These are phyloP conservation scores for Solanum hybrid DNA, from an alignment of 305 asterid species.

Conservation along the genomic window DNA sequence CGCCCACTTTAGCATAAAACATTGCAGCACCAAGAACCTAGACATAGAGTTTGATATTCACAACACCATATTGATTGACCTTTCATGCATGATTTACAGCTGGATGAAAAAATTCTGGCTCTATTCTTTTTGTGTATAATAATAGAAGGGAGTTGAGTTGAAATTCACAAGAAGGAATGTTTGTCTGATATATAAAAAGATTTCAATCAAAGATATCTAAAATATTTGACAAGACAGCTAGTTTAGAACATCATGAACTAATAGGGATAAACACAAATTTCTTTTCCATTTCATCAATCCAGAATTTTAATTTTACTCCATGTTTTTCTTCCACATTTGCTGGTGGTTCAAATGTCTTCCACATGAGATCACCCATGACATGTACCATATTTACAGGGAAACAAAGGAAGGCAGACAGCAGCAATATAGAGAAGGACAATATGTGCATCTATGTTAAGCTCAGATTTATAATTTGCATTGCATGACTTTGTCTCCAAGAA, in stretches of 20 bases:
- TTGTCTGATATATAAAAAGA: neutral
- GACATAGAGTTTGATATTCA: neutral
- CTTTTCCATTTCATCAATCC: neutral
- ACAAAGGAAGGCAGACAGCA: neutral
- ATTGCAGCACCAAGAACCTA: slow-evolving; percentile 97
- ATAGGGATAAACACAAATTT: neutral
- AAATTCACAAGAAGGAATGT: neutral
- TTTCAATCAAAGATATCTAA: neutral
- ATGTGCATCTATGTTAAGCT: neutral
- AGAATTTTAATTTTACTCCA: neutral
- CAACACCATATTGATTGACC: neutral
- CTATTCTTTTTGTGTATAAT: neutral
- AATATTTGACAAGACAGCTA: neutral
- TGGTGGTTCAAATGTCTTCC: neutral
- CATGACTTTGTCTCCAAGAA: neutral
- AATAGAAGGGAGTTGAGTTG: neutral
- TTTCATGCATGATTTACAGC: neutral
- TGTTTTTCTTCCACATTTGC: neutral
- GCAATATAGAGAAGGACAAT: neutral
- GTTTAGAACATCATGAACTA: neutral
- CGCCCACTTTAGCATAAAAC: slow-evolving; percentile 94
- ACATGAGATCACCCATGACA: neutral
- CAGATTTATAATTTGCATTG: neutral
- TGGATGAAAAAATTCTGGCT: slow-evolving; percentile 2
- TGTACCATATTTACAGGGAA: neutral